Base-by-base conservation (phyloP, 2,329 filamentous ascomycete genomes). In the Xylaria hypoxylon region DNA sequence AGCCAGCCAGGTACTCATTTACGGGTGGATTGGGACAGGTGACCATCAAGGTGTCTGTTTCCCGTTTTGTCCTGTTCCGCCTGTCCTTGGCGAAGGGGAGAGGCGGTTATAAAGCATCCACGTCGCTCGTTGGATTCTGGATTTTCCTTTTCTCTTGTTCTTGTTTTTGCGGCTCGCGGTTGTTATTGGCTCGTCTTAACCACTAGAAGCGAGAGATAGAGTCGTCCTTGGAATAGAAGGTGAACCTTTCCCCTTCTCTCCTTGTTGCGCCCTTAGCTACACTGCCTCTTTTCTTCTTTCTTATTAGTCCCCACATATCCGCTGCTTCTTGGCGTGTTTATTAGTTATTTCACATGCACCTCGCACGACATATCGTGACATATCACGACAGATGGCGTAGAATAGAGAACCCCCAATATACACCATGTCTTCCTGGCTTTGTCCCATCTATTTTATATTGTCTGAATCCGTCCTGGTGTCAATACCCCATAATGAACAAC, bases 21-120 rank as follows among this genome's bases (percentile, higher is more conserved):
- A 4, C n/a, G 31, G 38, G 15, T 45, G 58, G 26, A 42, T 52
- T 48, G 15, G 11, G 45, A 48, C 35, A 50, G 24, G 53, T 62
- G 64, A n/a, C 64, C 67, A 68, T 61, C 67, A 67, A 67, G 63
- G 67, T 68, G 56, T 40, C 52, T 53, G 44, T 62, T 65, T 48
- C 26, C 31, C n/a, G 13, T 45, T 45, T 45, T 3, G 55, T 31
- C 57, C 52, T 35, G 44, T 56, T 38, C 17, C 47, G 45, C 15
- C 35, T 40, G n/a, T 53, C 42, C 65, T 65, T 59, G 58, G 65
- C 59, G 45, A 38, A 45, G 31, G 33, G n/a, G 31, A 22, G 10
- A 28, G 19, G 11, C 19, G 56, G 58, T 67, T 67, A 67, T 67
- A 67, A 67, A 67, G 51, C 59, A 44, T 42, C 48, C 42, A n/a